A percentile compares a stretch with the other conserved stretches of the same genome.
phyloP scores from a whole-genome alignment of 306 rosid species.

The Cyamopsis tetragonoloba region DNA sequence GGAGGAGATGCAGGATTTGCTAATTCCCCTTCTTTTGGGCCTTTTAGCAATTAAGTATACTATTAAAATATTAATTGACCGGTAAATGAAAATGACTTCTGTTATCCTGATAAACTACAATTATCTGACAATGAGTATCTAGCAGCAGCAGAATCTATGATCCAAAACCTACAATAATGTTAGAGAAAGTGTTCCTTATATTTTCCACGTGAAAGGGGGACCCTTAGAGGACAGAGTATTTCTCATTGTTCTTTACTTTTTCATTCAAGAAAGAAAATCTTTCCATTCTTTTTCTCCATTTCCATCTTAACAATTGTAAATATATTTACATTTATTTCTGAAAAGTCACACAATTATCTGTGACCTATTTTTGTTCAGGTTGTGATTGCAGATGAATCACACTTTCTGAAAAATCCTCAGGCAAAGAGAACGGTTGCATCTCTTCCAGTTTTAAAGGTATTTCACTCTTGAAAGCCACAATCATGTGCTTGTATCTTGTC shows the following conservation, averaged over 20 bases:
- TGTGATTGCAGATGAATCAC: slow-evolving; percentile 99
- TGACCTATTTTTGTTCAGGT: slow-evolving; percentile 55
- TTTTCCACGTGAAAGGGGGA: too few relatives aligned
- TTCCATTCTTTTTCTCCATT: too few relatives aligned
- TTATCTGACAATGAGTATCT: background rate
- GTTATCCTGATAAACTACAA: background rate
- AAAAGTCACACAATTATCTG: slow-evolving; percentile 21
- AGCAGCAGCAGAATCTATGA: background rate
- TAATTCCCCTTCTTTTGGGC: background rate
- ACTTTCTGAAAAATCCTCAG: slow-evolving; percentile 88
- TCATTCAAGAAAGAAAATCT: too few relatives aligned
- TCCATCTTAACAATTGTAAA: too few relatives aligned
- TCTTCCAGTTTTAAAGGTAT: slow-evolving; percentile 87
- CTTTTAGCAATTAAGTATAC: slow-evolving; percentile 11
- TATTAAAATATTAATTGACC: background rate
- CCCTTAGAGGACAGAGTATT: too few relatives aligned
- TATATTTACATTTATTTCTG: background rate
- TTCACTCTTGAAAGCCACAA: slow-evolving; percentile 23
- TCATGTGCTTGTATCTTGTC: slow-evolving; percentile 16
- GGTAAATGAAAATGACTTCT: background rate
- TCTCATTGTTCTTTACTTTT: too few relatives aligned
- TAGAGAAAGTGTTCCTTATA: too few relatives aligned
- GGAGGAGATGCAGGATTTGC: background rate
- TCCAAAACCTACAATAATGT: too few relatives aligned
- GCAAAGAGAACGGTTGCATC: slow-evolving; percentile 92